These are phyloP conservation scores for Puccinellia tenuiflora DNA, from an alignment of 176 grass and related monocot species.

Conservation along the genomic window DNA sequence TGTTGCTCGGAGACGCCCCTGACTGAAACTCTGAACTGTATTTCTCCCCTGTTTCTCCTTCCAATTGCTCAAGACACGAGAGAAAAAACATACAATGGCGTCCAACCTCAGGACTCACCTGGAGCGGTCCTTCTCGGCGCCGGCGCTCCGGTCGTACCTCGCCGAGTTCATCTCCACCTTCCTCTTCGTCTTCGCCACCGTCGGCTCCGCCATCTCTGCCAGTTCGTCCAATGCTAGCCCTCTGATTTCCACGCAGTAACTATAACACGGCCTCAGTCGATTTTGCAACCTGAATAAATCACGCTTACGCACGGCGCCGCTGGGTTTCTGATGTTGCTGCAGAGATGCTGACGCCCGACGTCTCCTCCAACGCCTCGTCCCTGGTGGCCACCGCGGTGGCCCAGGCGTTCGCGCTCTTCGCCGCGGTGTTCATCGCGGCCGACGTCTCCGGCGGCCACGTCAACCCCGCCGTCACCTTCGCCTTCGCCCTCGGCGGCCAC, in stretches of 20 bases:
- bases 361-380: conserved; percentile 34
- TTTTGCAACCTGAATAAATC: no score
- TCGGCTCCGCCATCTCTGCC: conserved; percentile 41
- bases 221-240: neutral
- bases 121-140: conserved; percentile 25
- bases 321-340: neutral
- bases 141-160: conserved; percentile 35
- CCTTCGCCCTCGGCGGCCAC: conserved; percentile 38
- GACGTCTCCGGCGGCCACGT: conserved; percentile 48
- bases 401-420: conserved; percentile 39
- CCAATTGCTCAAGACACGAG: neutral
- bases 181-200: conserved; percentile 46
- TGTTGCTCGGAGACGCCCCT: neutral
- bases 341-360: conserved; percentile 26
- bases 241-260: neutral
- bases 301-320: no score
- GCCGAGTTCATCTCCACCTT: conserved; percentile 70
- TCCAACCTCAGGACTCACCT: conserved; percentile 9
- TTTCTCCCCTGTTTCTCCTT: neutral
- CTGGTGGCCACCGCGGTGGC: conserved; percentile 35
- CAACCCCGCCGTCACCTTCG: conserved; percentile 56
- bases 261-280: neutral
- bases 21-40: neutral
- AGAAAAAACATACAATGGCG: conserved; percentile 10
- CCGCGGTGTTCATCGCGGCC: conserved; percentile 14